Conservation (phyloP, 768 basidiomycete species). For the Podaxis rugospora region DNA sequence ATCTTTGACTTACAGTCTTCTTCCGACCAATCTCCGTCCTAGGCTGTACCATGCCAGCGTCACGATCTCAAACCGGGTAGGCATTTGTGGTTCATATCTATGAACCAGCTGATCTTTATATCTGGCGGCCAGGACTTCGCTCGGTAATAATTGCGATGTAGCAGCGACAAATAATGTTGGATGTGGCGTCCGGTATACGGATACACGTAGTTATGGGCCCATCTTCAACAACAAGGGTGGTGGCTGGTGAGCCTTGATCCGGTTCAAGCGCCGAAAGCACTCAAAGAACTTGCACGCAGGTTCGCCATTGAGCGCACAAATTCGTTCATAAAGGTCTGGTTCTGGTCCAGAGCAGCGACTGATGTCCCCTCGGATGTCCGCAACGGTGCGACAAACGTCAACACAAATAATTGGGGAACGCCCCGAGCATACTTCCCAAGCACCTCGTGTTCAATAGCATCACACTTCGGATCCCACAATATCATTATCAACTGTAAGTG, state of each 20-base stretch:
- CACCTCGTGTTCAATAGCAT: constrained; percentile 50
- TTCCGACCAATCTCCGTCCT: neutral
- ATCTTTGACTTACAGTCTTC: neutral
- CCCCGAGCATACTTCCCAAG: constrained; percentile 62
- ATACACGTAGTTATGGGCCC: constrained; percentile 49
- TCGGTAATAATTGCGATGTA: constrained; percentile 44
- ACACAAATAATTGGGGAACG: constrained; percentile 54
- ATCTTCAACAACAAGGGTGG: constrained; percentile 56
- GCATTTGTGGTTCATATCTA: constrained; percentile 8
- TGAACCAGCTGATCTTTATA: neutral
- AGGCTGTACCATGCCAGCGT: constrained; percentile 53
- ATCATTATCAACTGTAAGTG: constrained; percentile 58
- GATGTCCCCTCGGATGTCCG: constrained; percentile 43
- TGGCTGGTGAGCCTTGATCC: constrained; percentile 43
- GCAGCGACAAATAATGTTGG: constrained; percentile 40
- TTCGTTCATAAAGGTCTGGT: constrained; percentile 62
- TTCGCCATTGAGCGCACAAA: constrained; percentile 60
- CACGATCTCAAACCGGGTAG: constrained; percentile 44
- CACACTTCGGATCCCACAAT: constrained; percentile 51
- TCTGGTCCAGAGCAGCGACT: constrained; percentile 51
- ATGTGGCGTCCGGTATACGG: constrained; percentile 15
- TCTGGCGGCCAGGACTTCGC: constrained; percentile 25
- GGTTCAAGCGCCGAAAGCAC: neutral
- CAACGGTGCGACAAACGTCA: constrained; percentile 33
- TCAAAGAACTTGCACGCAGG: constrained; percentile 25